Percentiles rank a stretch among this genome's conserved stretches.
Conservation (phyloP, 1,139 yeast genomes). For the Hyphopichia pseudoburtonii region DNA sequence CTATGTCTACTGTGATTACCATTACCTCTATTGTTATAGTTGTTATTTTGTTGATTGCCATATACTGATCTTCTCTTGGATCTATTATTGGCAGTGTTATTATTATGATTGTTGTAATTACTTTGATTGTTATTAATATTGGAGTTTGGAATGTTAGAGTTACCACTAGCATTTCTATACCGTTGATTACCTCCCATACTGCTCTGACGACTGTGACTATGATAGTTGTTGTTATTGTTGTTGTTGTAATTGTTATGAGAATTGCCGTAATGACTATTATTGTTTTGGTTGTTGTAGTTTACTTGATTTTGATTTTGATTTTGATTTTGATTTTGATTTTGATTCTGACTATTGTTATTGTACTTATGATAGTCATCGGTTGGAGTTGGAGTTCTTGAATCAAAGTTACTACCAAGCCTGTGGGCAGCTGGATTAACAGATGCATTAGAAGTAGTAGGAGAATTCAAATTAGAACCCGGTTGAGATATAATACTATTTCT, state of each 20-base stretch:
- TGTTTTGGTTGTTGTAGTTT: background rate
- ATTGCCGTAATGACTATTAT: conserved; percentile 1
- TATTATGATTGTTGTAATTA: conserved; percentile 8
- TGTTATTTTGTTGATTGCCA: conserved; percentile 9
- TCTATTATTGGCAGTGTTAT: conserved; percentile 16
- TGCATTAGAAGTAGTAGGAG: background rate
- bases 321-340: conserved; percentile 6
- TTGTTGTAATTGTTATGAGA: conserved; percentile 4
- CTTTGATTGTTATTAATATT: conserved; percentile 16
- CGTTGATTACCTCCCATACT: conserved; percentile 4
- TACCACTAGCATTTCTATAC: conserved; percentile 7
- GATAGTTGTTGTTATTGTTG: conserved; percentile 6
- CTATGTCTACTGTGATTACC: conserved; percentile 6
- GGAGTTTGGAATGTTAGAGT: conserved; percentile 5
- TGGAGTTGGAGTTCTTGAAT: conserved; percentile 29
- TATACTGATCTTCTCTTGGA: conserved; percentile 22
- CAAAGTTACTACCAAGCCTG: too few species aligned
- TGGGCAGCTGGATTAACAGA: background rate
- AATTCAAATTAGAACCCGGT: conserved; percentile 10
- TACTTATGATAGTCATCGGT: conserved; percentile 13
- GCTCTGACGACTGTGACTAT: conserved; percentile 4
- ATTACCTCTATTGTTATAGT: conserved; percentile 3
- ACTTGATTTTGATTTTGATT: background rate
- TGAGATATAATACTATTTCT: conserved; percentile 9
- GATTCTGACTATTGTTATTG: conserved; percentile 9